Conservation (phyloP, 768 basidiomycete species). For the Boletus sp. region DNA sequence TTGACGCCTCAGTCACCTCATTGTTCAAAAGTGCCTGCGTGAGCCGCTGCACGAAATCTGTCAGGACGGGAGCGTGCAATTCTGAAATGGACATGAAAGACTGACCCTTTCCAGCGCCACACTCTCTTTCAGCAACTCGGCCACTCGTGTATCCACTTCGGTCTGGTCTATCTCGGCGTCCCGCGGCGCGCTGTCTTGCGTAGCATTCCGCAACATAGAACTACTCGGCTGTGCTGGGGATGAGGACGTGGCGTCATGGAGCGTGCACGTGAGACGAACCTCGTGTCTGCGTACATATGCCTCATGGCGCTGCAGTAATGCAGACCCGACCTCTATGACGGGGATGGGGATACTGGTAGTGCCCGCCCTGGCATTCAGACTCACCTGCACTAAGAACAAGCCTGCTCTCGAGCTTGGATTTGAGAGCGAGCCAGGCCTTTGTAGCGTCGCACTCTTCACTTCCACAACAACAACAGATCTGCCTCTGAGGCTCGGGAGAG, state of each 20-base stretch:
- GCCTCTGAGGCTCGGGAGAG: conserved; percentile 62
- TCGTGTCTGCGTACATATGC: conserved; percentile 75
- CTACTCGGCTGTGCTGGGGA: conserved; percentile 14
- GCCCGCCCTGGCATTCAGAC: conserved; percentile 27
- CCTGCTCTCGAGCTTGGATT: conserved; percentile 69
- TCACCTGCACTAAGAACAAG: conserved; percentile 84
- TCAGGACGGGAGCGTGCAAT: conserved; percentile 5
- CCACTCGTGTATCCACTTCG: conserved; percentile 35
- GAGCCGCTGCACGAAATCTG: conserved; percentile 49
- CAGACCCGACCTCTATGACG: conserved; percentile 79
- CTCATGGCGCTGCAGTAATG: conserved; percentile 81
- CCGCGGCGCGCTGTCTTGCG: conserved; percentile 10
- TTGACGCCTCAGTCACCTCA: conserved; percentile 78
- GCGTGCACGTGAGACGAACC: conserved; percentile 36
- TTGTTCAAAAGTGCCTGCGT: conserved; percentile 77
- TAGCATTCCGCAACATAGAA: conserved; percentile 12
- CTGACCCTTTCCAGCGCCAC: conserved; percentile 46
- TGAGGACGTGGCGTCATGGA: conserved; percentile 11
- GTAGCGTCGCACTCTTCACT: conserved; percentile 62
- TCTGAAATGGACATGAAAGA: background rate
- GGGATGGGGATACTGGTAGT: conserved; percentile 1
- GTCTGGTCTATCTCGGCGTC: conserved; percentile 10
- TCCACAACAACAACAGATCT: conserved; percentile 62
- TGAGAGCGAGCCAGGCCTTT: conserved; percentile 59
- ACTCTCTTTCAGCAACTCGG: conserved; percentile 52